phyloP scores from a whole-genome alignment of 176 grass and related monocot genomes.

The Neostapfia colusana region DNA sequence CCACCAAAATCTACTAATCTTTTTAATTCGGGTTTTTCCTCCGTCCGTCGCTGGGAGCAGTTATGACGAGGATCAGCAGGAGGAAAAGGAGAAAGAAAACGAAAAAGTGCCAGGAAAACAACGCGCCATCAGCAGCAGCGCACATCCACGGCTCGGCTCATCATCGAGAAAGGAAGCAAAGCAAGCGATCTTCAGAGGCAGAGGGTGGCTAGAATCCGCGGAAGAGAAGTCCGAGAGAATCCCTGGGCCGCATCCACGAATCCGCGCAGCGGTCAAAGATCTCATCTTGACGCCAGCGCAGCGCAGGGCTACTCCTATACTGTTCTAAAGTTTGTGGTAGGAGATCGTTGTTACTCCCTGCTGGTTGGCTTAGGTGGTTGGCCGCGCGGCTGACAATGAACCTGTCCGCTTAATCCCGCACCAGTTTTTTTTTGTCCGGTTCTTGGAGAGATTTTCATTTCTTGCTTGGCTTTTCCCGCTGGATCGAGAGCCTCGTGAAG shows the following conservation, averaged over 20 bases:
- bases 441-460: conserved; percentile 31
- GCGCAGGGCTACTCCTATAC: background rate
- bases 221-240: conserved; percentile 27
- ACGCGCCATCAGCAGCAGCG: conserved; percentile 32
- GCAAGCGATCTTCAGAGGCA: background rate
- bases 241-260: background rate
- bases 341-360: conserved; percentile 8
- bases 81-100: conserved; percentile 59
- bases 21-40: conserved; percentile 31
- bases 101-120: conserved; percentile 59
- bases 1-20: conserved; percentile 35
- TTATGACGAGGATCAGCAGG: conserved; percentile 34
- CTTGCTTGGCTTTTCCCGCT: background rate
- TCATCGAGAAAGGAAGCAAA: conserved; percentile 15
- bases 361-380: background rate
- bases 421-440: conserved; percentile 17
- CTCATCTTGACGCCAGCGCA: conserved; percentile 51
- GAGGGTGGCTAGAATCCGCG: conserved; percentile 33
- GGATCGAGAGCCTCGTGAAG: conserved; percentile 24
- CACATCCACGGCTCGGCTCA: conserved; percentile 25
- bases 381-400: conserved; percentile 24
- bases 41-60: conserved; percentile 23
- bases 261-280: conserved; percentile 47
- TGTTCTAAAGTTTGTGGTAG: conserved; percentile 38
- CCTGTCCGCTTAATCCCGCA: conserved; percentile 30